These are phyloP conservation scores for Hypoxylon sp. DNA, from an alignment of 2,329 filamentous ascomycete genomes.

Conservation along the genomic window DNA sequence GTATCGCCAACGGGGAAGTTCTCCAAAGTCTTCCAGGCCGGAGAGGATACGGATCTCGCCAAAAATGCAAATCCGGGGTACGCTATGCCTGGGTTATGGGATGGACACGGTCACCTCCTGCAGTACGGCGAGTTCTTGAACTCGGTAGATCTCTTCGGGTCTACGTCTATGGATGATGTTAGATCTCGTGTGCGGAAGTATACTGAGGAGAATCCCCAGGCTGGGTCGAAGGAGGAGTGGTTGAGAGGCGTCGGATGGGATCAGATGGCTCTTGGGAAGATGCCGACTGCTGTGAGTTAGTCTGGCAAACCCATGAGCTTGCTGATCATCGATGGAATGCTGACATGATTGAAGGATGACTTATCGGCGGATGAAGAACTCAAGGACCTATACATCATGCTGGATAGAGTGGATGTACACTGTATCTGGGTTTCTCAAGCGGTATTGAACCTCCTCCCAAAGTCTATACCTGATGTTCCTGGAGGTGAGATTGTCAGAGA, in stretches of 20 bases:
- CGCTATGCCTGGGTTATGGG: constrained; percentile 76
- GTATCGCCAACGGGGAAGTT: constrained; percentile 67
- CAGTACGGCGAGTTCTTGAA: constrained; percentile 78
- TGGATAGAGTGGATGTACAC: constrained; percentile 79
- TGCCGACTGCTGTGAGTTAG: constrained; percentile 74
- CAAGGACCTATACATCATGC: constrained; percentile 73
- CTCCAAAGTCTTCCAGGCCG: constrained; percentile 61
- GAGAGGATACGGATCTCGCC: constrained; percentile 49
- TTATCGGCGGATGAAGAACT: constrained; percentile 68
- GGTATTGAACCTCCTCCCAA: constrained; percentile 72
- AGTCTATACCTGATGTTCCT: constrained; percentile 66
- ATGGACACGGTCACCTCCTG: constrained; percentile 78
- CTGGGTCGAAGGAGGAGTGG: constrained; percentile 72
- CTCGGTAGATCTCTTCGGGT: constrained; percentile 75
- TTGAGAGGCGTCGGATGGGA: constrained; percentile 79
- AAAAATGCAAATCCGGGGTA: constrained; percentile 62
- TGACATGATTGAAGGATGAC: constrained; percentile 61
- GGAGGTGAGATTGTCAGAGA: constrained; percentile 75
- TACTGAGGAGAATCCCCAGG: constrained; percentile 63
- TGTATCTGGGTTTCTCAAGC: constrained; percentile 78
- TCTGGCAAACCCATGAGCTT: constrained; percentile 1
- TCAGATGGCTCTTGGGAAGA: constrained; percentile 74
- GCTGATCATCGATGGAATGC: constrained; percentile 7
- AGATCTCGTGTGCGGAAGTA: constrained; percentile 67
- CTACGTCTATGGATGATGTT: constrained; percentile 69